Conservation (phyloP, 2,329 filamentous ascomycete species). For the Hymenoscyphus occultus region DNA sequence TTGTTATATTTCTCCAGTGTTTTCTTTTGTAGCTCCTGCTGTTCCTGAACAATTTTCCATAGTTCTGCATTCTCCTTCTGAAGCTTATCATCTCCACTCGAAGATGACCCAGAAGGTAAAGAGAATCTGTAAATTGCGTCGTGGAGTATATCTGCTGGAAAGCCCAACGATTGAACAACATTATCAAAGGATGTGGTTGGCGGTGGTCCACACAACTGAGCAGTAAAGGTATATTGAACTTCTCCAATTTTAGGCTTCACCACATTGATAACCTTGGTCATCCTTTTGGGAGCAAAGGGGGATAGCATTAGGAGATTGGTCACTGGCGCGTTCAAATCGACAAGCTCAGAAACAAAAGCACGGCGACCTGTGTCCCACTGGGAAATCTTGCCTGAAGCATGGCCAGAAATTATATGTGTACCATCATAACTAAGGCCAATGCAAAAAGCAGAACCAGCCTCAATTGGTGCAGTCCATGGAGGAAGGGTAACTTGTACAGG, state of each 20-base stretch:
- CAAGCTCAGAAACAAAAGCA: constrained; percentile 30
- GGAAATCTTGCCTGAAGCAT: constrained; percentile 73
- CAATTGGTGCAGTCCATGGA: constrained; percentile 42
- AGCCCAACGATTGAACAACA: constrained; percentile 26
- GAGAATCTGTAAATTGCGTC: constrained; percentile 49
- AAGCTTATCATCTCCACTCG: constrained; percentile 38
- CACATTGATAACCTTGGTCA: constrained; percentile 56
- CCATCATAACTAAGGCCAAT: constrained; percentile 79
- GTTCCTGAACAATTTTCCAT: constrained; percentile 45
- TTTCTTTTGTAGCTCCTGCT: constrained; percentile 43
- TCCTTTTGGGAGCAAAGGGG: constrained; percentile 48
- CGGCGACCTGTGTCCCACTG: constrained; percentile 67
- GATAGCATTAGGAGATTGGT: constrained; percentile 76
- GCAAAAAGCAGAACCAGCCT: constrained; percentile 58
- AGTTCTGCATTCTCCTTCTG: constrained; percentile 45
- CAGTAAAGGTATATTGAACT: constrained; percentile 61
- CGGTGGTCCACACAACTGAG: constrained; percentile 53
- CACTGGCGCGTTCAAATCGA: constrained; percentile 68
- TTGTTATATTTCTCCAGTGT: constrained; percentile 36
- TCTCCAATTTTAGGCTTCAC: constrained; percentile 76
- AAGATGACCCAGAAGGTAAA: constrained; percentile 27
- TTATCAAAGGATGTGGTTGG: constrained; percentile 21
- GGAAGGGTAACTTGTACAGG: constrained; percentile 54
- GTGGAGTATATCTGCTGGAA: constrained; percentile 44
- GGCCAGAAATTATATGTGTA: constrained; percentile 74